Evolutionary conservation across 768 basidiomycete genomes (phyloP), one percentile per base, ranked within the genome.

Genomic region (Leccinum arenicola): DNA sequence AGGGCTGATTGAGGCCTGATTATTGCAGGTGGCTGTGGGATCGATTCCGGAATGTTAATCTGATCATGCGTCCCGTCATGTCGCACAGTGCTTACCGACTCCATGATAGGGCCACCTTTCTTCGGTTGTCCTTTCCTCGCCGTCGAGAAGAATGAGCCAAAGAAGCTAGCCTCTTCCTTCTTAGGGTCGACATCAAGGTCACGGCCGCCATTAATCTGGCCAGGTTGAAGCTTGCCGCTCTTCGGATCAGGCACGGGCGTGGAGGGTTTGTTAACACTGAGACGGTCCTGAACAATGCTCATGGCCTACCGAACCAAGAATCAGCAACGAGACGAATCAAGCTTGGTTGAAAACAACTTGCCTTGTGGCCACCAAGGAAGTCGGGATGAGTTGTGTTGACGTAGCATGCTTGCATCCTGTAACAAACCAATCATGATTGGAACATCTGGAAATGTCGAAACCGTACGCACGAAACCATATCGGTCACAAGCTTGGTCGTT

Each of bases 351-450:
- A 58, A 33, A 49, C 9, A 17, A 67, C 68, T 40, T 56, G 82
- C 89, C 77, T 89, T 95, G 77, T 99, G 96, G 23, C 97, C 97
- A 61, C 87, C 91, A 70, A 99, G 84, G 78, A 99, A 98, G 76
- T 99, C 97, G 1, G 97, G 97, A 72, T 99, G 97, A 1, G 96
- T 98, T 14, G 97, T 98, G 77, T 99, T 99, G 68, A 99, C 89
- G 72, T 98, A 99, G 73, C 94, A 96, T 38, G 95, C 94, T 78
- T 98, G 96, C 95, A 98, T 98, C 36, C 91, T 94, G 58, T 43
- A 21, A 54, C 55, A 52, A 55, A 40, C 14, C 35, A 52, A 23
- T 60, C 65, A 50, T 60, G 25, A 25, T 11, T 19, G 47, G 17
- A 33, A 29, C 35, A 33, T 31, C 54, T 29, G 8, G 27, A 10